Evolutionary conservation across 139 green algal genomes (phyloP), one percentile per base, ranked within the genome.

Genomic region (Tetradesmus lagerheimii): DNA sequence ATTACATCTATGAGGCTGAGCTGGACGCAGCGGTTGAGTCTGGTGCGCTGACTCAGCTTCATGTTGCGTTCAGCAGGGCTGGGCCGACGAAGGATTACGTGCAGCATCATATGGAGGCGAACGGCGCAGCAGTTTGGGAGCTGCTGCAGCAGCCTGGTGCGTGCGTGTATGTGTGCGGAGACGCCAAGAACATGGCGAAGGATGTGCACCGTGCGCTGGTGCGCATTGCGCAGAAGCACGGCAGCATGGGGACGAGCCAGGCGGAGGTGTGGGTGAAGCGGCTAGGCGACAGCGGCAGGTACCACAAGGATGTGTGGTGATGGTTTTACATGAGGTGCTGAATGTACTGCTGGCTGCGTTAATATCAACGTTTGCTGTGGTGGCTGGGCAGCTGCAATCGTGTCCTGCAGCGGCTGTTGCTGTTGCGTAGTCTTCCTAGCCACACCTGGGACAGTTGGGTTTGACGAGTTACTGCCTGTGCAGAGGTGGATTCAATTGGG

Each of bases 171-270:
- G 96, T 99, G 66, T 99, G 98, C 91, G 98, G 98, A 6, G 98
- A 99, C 80, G 98, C 97, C 66, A 99, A 98, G 91, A 75, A 93
- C 91, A 99, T 99, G 98, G 98, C 98, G 35, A 97, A 96, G 91
- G 98, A 99, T 85, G 98, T 99, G 90, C 97, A 99, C 93, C 83
- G 86, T 25, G 90, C 94, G 41, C 89, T 99, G 80, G 53, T 97
- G 1, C 87, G 87, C 20, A 89, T 98, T n/a, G 87, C 94, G 47
- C 31, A 89, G 93, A 38, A 89, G 41, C 50, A 90, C 20, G 92
- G 92, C 29, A 90, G 86, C 0, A 93, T 93, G 82, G 95, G 89
- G n/a, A 90, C 80, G 4, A 91, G 83, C 27, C 39, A 96, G 82
- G 96, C 95, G 3, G 97, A 99, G 91, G 92, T 86, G 0, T 92